A percentile compares a stretch with the other conserved stretches of the same genome.
Conservation (phyloP, 2,329 filamentous ascomycete genomes). For the Colletotrichum australisinense region DNA sequence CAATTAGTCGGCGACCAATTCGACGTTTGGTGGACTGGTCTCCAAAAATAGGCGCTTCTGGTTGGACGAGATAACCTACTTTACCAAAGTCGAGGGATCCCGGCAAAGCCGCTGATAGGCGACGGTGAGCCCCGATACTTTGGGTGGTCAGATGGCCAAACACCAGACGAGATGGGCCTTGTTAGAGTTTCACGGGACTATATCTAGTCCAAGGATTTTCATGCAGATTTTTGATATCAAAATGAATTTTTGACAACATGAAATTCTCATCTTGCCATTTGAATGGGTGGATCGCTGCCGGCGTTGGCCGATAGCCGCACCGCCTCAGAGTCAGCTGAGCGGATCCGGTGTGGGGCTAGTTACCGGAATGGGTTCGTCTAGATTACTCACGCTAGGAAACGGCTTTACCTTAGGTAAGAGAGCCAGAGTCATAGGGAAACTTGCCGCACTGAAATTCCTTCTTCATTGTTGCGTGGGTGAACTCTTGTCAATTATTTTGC, state of each 20-base stretch:
- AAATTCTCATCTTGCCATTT: background rate
- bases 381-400: slow-evolving; percentile 8
- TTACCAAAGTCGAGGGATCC: slow-evolving; percentile 13
- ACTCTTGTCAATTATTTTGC: background rate
- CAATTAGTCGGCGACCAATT: slow-evolving; percentile 19
- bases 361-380: slow-evolving; percentile 3
- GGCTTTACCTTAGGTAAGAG: background rate
- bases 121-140: slow-evolving; percentile 11
- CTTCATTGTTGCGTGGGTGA: background rate
- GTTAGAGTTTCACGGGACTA: slow-evolving; percentile 8
- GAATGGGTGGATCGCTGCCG: background rate
- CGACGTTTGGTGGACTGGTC: slow-evolving; percentile 12
- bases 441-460: background rate
- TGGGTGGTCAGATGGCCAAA: slow-evolving; percentile 25
- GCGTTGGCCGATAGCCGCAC: slow-evolving; percentile 2
- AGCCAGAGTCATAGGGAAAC: background rate
- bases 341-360: background rate
- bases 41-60: slow-evolving; percentile 15
- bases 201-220: background rate
- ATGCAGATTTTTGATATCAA: background rate
- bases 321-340: slow-evolving; percentile 6
- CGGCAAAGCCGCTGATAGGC: slow-evolving; percentile 36
- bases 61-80: slow-evolving; percentile 25
- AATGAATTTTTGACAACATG: background rate
- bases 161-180: slow-evolving; percentile 18